These are phyloP conservation scores for Testicularia cyperi DNA, from an alignment of 1,284 basidiomycete species.

Conservation along the genomic window DNA sequence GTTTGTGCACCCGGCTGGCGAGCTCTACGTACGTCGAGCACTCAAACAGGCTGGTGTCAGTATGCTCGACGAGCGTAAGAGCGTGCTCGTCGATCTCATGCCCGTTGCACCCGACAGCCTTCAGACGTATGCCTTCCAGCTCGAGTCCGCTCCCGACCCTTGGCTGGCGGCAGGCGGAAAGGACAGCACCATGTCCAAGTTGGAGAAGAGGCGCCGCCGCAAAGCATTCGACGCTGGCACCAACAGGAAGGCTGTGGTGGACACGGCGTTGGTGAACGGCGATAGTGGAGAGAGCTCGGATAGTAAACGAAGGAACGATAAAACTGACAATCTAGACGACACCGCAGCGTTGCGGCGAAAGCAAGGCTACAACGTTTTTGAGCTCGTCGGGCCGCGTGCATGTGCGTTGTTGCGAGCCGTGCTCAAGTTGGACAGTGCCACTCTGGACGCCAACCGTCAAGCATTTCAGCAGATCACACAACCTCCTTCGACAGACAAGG, in stretches of 20 bases:
- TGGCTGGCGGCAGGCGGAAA: slow-evolving; percentile 41
- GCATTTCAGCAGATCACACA: too few relatives aligned
- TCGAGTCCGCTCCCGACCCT: slow-evolving; percentile 36
- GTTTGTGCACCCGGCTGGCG: slow-evolving; percentile 42
- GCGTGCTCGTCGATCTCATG: slow-evolving; percentile 3
- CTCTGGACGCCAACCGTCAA: too few relatives aligned
- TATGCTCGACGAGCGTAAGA: slow-evolving; percentile 25
- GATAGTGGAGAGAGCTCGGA: too few relatives aligned
- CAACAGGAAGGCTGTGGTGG: neutral
- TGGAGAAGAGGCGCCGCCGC: slow-evolving; percentile 16
- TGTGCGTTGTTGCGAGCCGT: slow-evolving; percentile 38
- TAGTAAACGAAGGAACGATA: neutral
- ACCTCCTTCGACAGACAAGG: too few relatives aligned
- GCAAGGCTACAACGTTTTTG: slow-evolving; percentile 54
- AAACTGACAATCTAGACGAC: slow-evolving; percentile 4
- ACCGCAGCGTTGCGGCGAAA: slow-evolving; percentile 3
- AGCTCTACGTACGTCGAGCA: slow-evolving; percentile 22
- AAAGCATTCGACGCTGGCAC: slow-evolving; percentile 3
- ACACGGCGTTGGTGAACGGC: too few relatives aligned
- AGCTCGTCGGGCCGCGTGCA: slow-evolving; percentile 43
- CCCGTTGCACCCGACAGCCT: neutral
- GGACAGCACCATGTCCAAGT: slow-evolving; percentile 20
- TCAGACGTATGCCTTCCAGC: slow-evolving; percentile 9
- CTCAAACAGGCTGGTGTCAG: slow-evolving; percentile 18
- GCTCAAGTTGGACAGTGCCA: slow-evolving; percentile 19